Evolutionary conservation across 2,329 filamentous ascomycete genomes (phyloP), one percentile per base, ranked within the genome.

Genomic region (Ambrosiella xylebori): DNA sequence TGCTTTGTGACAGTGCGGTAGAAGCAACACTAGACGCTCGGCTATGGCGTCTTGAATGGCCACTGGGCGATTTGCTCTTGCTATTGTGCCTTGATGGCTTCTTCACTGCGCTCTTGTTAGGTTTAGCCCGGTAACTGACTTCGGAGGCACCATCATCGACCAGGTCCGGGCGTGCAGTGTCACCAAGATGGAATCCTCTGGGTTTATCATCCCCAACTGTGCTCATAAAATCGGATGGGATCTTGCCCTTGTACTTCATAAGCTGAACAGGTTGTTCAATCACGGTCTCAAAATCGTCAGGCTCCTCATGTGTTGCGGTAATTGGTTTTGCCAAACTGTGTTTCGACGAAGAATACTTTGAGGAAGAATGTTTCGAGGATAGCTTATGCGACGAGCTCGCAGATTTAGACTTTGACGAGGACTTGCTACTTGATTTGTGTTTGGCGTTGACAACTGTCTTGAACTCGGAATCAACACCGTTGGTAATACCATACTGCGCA

Each of bases 251-350:
- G 6, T 27, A 17, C 51, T 45, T 54, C 19, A 56, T 47, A 36
- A 54, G 47, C 6, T 49, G 44, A n/a, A 49, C 9, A 27, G 44
- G 35, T 35, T 56, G 44, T 8, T 57, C 54, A 17, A 59, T 44
- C 27, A 59, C 54, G 8, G 58, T 59, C 47, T 56, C 58, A 27
- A 56, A 59, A 35, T 59, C 54, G 35, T 59, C 52, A 12, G 45
- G 37, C 19, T 36, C 35, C 9, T 37, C 52, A 5, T 41, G 8
- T 11, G 45, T 13, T 9, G 13, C 51, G 17, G 35, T 7, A 8
- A 41, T 12, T 13, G 19, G 11, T 13, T 13, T 13, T 15, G 44
- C 11, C n/a, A 5, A 27, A 27, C 27, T 27, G 27, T 27, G 27
- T 27, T 47, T 47, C 2, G 44, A 47, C 3, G 44, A 47, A n/a